phyloP scores from a whole-genome alignment of 805 yeast species.

The Ascoidea asiatica region DNA sequence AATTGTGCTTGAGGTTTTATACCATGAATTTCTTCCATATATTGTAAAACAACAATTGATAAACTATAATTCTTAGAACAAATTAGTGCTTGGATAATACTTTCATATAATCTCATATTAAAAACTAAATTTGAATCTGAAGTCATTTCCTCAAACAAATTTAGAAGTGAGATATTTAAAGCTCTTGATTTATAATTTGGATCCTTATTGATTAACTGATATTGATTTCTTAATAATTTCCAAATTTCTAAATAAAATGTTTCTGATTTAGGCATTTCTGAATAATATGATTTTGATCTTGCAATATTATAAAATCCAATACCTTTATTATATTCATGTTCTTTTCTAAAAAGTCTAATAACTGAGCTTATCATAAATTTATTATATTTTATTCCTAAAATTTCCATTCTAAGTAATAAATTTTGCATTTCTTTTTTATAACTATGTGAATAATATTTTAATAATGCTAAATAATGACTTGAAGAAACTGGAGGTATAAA shows the following conservation, averaged over 20 bases:
- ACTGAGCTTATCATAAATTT: background rate
- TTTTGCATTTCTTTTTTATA: background rate
- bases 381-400: background rate
- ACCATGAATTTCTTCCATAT: background rate
- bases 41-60: background rate
- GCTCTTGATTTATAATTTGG: background rate
- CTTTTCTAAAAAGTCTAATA: background rate
- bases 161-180: background rate
- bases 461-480: background rate
- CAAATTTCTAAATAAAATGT: background rate
- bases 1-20: no score
- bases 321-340: background rate
- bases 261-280: background rate
- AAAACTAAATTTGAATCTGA: background rate
- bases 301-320: background rate
- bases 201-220: no score
- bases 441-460: background rate
- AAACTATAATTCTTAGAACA: background rate
- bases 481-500: background rate
- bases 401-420: background rate
- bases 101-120: no score
- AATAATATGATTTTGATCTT: background rate
- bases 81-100: background rate
- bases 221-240: background rate
- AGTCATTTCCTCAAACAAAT: background rate